phyloP scores from a whole-genome alignment of 768 basidiomycete species.

The Leccinum olivaceopallidum region DNA sequence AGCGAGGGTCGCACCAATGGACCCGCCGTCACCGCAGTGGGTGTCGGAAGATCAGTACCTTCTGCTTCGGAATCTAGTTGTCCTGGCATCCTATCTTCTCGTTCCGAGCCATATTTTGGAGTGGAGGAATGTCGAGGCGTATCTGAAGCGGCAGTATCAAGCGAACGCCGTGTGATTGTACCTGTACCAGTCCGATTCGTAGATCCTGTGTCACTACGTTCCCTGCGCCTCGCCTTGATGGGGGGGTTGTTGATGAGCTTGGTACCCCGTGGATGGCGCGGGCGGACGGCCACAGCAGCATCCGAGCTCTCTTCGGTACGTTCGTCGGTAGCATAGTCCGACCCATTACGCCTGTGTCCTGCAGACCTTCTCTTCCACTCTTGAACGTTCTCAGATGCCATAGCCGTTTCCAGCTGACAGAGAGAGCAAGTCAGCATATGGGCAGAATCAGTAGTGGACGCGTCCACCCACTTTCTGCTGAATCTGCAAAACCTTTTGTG shows the following conservation, averaged over 20 bases:
- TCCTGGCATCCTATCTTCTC: constrained; percentile 37
- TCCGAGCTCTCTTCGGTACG: constrained; percentile 63
- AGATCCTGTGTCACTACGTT: constrained; percentile 63
- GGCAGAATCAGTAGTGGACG: background rate
- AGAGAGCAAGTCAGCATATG: constrained; percentile 9
- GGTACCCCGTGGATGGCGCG: constrained; percentile 40
- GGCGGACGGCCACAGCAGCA: constrained; percentile 38
- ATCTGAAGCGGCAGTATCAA: constrained; percentile 24
- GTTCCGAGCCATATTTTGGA: constrained; percentile 26
- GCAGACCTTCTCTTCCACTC: constrained; percentile 33
- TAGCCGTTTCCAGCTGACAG: constrained; percentile 70
- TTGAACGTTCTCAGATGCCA: constrained; percentile 55
- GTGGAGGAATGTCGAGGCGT: constrained; percentile 31
- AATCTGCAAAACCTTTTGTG: constrained; percentile 84
- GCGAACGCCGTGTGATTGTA: constrained; percentile 26
- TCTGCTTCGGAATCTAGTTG: constrained; percentile 42
- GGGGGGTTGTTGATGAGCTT: constrained; percentile 35
- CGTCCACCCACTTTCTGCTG: constrained; percentile 77
- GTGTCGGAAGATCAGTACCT: constrained; percentile 20
- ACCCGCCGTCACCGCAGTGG: constrained; percentile 33
- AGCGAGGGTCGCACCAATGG: constrained; percentile 19
- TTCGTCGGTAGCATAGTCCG: constrained; percentile 40
- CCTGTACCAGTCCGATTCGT: constrained; percentile 52
- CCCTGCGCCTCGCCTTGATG: constrained; percentile 42
- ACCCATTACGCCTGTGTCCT: constrained; percentile 23